Percentiles rank a stretch among this genome's conserved stretches.
phyloP scores from a whole-genome alignment of 108 stramenopile species.

The Cyclostephanos invisitatus region DNA sequence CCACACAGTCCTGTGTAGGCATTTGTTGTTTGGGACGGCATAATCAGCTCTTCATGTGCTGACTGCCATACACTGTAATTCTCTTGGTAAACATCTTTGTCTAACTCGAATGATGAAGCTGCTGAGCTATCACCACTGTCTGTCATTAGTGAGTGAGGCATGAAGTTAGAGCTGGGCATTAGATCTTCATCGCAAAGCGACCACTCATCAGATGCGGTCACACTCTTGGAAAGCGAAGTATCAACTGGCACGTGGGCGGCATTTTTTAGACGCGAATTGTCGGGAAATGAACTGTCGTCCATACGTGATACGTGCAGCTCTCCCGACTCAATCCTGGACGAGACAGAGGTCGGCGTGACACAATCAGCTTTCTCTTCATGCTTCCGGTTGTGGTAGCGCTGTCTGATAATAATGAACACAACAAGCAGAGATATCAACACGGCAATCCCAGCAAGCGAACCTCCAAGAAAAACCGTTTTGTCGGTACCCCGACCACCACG shows the following conservation, averaged over 20 bases:
- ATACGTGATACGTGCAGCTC: constrained; percentile 2
- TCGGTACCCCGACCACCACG: not conserved
- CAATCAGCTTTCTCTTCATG: not conserved
- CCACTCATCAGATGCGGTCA: constrained; percentile 20
- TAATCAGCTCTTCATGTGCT: not conserved
- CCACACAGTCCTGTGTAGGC: not conserved
- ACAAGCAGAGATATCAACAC: constrained; percentile 8
- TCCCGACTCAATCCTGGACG: not conserved
- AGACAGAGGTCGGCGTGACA: constrained; percentile 10
- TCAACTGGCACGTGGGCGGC: constrained; percentile 13
- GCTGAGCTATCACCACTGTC: constrained; percentile 20
- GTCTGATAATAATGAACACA: constrained; percentile 13
- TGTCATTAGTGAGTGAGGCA: constrained; percentile 1
- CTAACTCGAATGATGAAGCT: not conserved
- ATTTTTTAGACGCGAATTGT: constrained; percentile 13
- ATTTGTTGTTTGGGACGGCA: not conserved
- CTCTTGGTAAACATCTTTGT: not conserved
- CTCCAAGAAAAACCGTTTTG: constrained; percentile 14
- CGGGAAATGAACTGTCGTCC: constrained; percentile 14
- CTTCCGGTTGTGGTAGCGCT: not conserved
- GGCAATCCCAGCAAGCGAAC: constrained; percentile 15
- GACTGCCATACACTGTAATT: not conserved
- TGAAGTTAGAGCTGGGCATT: not conserved
- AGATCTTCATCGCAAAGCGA: constrained; percentile 25
- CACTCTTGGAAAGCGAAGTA: not conserved